phyloP scores from a whole-genome alignment of 2,329 filamentous ascomycete genomes.

The Capronia epimyces region DNA sequence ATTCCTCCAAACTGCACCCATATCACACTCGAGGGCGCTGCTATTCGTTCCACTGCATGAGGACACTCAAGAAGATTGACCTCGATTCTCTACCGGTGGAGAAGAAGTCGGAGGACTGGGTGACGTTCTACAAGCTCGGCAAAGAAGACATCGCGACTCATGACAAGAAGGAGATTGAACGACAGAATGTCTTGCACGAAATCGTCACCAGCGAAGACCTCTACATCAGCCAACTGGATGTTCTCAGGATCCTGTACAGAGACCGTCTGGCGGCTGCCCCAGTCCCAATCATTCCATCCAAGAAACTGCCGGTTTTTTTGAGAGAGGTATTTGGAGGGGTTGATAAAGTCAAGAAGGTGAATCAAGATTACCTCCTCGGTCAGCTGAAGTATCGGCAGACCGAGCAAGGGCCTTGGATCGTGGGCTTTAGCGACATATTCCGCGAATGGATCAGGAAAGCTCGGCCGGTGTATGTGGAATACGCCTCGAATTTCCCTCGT shows the following conservation, averaged over 20 bases:
- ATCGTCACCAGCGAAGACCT: slow-evolving; percentile 89
- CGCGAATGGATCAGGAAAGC: slow-evolving; percentile 97
- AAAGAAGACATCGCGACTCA: slow-evolving; percentile 68
- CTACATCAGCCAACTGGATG: slow-evolving; percentile 83
- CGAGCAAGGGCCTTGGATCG: slow-evolving; percentile 91
- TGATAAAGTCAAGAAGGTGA: slow-evolving; percentile 80
- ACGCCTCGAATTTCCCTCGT: slow-evolving; percentile 79
- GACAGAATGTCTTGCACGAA: slow-evolving; percentile 91
- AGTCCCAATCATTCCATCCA: slow-evolving; percentile 74
- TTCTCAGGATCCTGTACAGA: slow-evolving; percentile 77
- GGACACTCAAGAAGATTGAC: slow-evolving; percentile 91
- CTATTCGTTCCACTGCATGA: slow-evolving; percentile 89
- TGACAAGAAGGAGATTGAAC: slow-evolving; percentile 80
- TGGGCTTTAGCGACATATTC: slow-evolving; percentile 94
- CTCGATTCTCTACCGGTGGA: slow-evolving; percentile 55
- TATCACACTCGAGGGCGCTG: slow-evolving; percentile 64
- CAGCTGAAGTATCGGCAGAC: slow-evolving; percentile 96
- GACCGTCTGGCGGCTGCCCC: slow-evolving; percentile 69
- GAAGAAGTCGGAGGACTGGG: slow-evolving; percentile 75
- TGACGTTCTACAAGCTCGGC: slow-evolving; percentile 76
- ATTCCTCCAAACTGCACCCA: slow-evolving; percentile 73
- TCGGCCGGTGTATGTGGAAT: slow-evolving; percentile 80
- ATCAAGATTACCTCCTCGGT: slow-evolving; percentile 84
- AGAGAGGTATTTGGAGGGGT: slow-evolving; percentile 83
- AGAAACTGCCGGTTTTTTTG: slow-evolving; percentile 73